Conservation (phyloP, 257 asterid species). For the Marsdenia floribunda region DNA sequence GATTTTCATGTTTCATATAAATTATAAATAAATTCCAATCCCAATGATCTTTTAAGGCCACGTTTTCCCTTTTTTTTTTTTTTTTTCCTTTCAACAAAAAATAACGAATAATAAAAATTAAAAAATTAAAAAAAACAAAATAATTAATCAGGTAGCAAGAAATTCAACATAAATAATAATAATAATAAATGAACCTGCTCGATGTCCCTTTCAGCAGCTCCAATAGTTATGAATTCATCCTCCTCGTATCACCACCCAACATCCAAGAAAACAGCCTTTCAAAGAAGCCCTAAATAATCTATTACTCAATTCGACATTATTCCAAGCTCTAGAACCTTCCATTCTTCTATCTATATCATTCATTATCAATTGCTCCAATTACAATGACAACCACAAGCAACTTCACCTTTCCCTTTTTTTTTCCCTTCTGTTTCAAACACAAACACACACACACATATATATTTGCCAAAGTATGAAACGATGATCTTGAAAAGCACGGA, state of each 20-base stretch:
- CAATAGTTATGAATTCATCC: constrained; percentile 76
- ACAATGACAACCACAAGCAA: not conserved
- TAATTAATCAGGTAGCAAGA: constrained; percentile 6
- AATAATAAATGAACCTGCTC: constrained; percentile 44
- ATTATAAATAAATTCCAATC: not conserved
- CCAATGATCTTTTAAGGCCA: not conserved
- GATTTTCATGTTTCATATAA: not conserved
- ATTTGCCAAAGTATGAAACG: not conserved
- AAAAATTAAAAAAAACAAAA: not conserved
- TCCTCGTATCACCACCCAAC: constrained; percentile 41
- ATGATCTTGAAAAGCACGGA: not conserved
- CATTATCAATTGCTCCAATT: constrained; percentile 1
- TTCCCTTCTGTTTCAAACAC: no score
- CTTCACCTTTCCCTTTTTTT: not conserved
- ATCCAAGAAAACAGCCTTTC: constrained; percentile 30
- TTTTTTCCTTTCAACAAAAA: not conserved
- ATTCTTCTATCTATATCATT: constrained; percentile 30
- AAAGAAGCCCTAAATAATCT: constrained; percentile 34
- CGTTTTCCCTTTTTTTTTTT: no score
- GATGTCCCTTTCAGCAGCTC: constrained; percentile 64
- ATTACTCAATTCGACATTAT: constrained; percentile 8
- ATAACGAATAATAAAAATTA: not conserved
- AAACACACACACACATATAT: not conserved
- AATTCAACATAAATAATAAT: not conserved
- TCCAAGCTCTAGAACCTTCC: constrained; percentile 26